Evolutionary conservation across 2,329 filamentous ascomycete genomes (phyloP).

Genomic region (Colletotrichum sidae): DNA sequence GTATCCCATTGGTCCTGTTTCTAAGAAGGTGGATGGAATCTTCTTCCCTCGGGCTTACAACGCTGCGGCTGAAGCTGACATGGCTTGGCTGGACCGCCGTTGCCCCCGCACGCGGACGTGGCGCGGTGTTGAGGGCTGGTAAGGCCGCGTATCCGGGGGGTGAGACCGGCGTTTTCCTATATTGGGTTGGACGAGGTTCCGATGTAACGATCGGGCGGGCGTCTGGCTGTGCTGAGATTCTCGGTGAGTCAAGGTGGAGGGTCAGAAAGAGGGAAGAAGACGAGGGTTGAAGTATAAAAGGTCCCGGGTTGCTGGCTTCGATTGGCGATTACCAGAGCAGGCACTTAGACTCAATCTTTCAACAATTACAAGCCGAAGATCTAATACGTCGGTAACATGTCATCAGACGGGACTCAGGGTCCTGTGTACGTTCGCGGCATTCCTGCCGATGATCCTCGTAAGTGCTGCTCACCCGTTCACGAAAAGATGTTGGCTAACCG

Average conservation of each 20-base stretch:
- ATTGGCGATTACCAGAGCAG: neutral
- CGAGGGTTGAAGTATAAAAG: too few relatives aligned
- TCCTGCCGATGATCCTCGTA: conserved; percentile 24
- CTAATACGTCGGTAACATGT: conserved; percentile 4
- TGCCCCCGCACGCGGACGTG: conserved; percentile 7
- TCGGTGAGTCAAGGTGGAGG: conserved; percentile 2
- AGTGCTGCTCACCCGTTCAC: neutral
- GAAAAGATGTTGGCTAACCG: neutral
- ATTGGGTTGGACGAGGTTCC: neutral
- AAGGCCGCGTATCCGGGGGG: neutral
- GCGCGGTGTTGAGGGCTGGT: neutral
- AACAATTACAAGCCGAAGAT: neutral
- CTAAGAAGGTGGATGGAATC: too few relatives aligned
- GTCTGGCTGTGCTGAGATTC: neutral
- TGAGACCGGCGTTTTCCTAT: too few relatives aligned
- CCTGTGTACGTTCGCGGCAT: conserved; percentile 22
- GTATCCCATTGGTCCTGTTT: too few relatives aligned
- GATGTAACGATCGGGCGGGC: neutral
- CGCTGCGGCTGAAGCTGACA: conserved; percentile 26
- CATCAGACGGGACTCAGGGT: conserved; percentile 27
- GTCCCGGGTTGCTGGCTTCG: neutral
- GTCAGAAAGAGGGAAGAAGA: too few relatives aligned
- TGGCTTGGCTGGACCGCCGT: conserved; percentile 11
- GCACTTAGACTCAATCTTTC: neutral
- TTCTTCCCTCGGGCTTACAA: too few relatives aligned